Evolutionary conservation across 2,329 filamentous ascomycete genomes (phyloP), one percentile per base, ranked within the genome.

Genomic region (Penicillium sp.): DNA sequence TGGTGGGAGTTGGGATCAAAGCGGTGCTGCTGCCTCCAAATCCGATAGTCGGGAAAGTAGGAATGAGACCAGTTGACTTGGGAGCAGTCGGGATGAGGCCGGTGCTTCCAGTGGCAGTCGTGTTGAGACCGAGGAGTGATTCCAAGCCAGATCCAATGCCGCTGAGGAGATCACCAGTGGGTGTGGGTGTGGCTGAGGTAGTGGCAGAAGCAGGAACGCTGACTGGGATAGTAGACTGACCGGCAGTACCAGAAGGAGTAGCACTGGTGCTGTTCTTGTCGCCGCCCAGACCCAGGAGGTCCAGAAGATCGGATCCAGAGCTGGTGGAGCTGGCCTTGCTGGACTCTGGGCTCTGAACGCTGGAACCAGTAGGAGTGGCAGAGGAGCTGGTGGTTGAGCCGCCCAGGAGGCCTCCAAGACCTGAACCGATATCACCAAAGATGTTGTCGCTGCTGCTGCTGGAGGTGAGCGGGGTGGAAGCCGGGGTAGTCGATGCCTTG

Each of bases 121-220:
- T 45, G 47, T 60, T 54, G 21, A 41, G 48, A 14, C 50, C 49
- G 21, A 64, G 29, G 18, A 53, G 45, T 18, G 55, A 57, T 24
- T 50, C 54, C 27, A 54, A 40, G 27, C 58, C 52, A 42, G 54
- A 54, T 4, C 55, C 13, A 8, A 62, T 18, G 24, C 48, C 47
- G 5, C 49, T 45, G n/a, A 64, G 34, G 10, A 57, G 29, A 38
- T 51, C 50, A 16, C 45, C 50, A 16, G 48, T 53, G 10, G 55
- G 32, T 10, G 55, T 55, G n/a, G 51, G 6, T 5, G 38, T 45
- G 9, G 53, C 13, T 8, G 38, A 36, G 24, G 56, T 55, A 1
- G 61, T 62, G 32, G 53, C 29, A 14, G 58, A 53, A 32, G 54
- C 54, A 31, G 67, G 66, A 45, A 69, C 59, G 46, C 64, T 70